Conservation (phyloP, 257 asterid genomes). For the Mentha longifolia region DNA sequence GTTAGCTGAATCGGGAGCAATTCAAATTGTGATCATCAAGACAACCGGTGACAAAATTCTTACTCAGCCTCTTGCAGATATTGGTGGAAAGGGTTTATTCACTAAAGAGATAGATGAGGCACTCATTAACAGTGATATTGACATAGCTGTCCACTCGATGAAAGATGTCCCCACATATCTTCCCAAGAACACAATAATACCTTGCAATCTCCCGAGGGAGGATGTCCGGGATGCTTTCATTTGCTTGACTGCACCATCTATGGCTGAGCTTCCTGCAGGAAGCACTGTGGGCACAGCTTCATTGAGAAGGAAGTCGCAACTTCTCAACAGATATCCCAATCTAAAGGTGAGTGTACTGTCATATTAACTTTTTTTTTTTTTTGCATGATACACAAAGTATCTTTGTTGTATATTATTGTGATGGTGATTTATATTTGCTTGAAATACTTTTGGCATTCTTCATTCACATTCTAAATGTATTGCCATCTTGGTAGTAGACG, state of each 20-base stretch:
- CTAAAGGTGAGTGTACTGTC: slow-evolving; percentile 52
- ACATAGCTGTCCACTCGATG: slow-evolving; percentile 98
- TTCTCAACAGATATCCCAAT: slow-evolving; percentile 82
- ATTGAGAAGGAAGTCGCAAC: slow-evolving; percentile 90
- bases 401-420: neutral
- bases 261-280: slow-evolving; percentile 86
- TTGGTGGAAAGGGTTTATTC: slow-evolving; percentile 97
- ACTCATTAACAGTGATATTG: slow-evolving; percentile 79
- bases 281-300: slow-evolving; percentile 94
- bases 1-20: slow-evolving; percentile 90
- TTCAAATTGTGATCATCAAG: slow-evolving; percentile 81
- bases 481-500: neutral
- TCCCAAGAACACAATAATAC: slow-evolving; percentile 76
- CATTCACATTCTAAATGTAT: neutral
- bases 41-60: slow-evolving; percentile 93
- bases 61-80: slow-evolving; percentile 96
- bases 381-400: neutral
- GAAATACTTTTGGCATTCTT: neutral
- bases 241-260: slow-evolving; percentile 72
- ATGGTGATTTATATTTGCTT: slow-evolving; percentile 11
- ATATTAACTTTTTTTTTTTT: neutral
- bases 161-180: slow-evolving; percentile 97
- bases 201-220: slow-evolving; percentile 97
- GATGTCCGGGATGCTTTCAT: slow-evolving; percentile 97
- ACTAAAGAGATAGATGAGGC: slow-evolving; percentile 99